These are phyloP conservation scores for Monilinia fructicola DNA, from an alignment of 2,329 filamentous ascomycete species.

Conservation along the genomic window DNA sequence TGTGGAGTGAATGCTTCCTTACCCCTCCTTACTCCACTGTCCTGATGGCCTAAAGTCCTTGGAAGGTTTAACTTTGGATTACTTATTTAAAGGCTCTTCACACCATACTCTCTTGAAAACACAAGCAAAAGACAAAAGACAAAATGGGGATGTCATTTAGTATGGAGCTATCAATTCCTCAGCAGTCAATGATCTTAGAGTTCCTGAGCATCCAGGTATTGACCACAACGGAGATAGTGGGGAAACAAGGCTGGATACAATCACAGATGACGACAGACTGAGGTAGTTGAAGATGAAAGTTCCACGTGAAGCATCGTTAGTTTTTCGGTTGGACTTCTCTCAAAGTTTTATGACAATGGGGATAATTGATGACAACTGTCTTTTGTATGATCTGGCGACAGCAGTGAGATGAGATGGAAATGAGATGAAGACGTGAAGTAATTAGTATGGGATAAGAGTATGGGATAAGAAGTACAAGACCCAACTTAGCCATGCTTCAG, in stretches of 20 bases:
- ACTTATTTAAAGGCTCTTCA: neutral
- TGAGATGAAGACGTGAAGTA: neutral
- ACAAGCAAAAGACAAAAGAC: neutral
- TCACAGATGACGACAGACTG: neutral
- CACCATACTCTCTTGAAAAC: neutral
- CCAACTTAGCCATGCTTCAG: neutral
- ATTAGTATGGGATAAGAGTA: neutral
- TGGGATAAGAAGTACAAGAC: neutral
- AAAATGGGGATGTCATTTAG: neutral
- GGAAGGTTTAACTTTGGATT: neutral
- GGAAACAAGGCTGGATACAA: neutral
- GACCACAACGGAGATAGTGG: neutral
- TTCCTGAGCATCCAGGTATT: neutral
- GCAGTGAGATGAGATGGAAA: neutral
- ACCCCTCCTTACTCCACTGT: neutral
- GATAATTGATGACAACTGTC: neutral
- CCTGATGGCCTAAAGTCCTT: neutral
- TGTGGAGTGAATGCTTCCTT: neutral
- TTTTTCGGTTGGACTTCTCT: neutral
- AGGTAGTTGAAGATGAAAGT: neutral
- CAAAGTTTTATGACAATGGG: neutral
- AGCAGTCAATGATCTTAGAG: neutral
- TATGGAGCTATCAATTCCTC: neutral
- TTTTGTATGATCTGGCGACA: neutral
- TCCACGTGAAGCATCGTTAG: neutral